Evolutionary conservation across 257 asterid species (phyloP), one percentile per base, ranked within the genome.

Genomic region (Apocynum venetum): DNA sequence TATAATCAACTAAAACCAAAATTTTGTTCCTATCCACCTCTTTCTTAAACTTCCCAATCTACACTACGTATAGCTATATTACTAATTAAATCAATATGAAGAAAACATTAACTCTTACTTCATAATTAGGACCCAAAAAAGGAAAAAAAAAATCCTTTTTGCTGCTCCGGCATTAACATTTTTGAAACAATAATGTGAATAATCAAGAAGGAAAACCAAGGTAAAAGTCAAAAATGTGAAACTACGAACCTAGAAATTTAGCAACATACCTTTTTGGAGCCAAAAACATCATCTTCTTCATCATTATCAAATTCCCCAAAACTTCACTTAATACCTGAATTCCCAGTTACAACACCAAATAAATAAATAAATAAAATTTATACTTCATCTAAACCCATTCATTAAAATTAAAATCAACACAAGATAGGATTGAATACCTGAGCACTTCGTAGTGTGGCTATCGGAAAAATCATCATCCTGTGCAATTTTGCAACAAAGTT

Each of bases 271-370:
- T 96, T 96, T 78, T 88, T 91, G 9, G 99, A 85, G 77, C 96
- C 97, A 87, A 96, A 96, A 68, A 96, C 87, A 78, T 93, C 97
- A 15, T 91, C 99, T 65, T 96, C 98, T n/a, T n/a, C n/a, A 11
- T 96, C 98, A 43, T 94, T 96, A 51, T 90, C 99, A 19, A 96
- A 83, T 71, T 93, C 97, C 52, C 90, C 96, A 72, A 89, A 93
- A 82, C 88, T 78, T 89, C 98, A 90, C 89, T 93, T 94, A 67
- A 36, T 79, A 43, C 96, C 99, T 95, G 71, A 76, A 80, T 31
- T 68, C 81, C 51, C 80, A 79, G 46, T 46, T 76, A 52, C 25
- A 73, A 73, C 70, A 73, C 12, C 31, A 4, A 35, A 35, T 12
- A 41, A 57, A 44, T 8, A 8, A 36, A 67, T 25, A 14, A 31